These are phyloP conservation scores for Geotrichum klebahnii DNA, from an alignment of 1,139 yeast species.

Conservation along the genomic window DNA sequence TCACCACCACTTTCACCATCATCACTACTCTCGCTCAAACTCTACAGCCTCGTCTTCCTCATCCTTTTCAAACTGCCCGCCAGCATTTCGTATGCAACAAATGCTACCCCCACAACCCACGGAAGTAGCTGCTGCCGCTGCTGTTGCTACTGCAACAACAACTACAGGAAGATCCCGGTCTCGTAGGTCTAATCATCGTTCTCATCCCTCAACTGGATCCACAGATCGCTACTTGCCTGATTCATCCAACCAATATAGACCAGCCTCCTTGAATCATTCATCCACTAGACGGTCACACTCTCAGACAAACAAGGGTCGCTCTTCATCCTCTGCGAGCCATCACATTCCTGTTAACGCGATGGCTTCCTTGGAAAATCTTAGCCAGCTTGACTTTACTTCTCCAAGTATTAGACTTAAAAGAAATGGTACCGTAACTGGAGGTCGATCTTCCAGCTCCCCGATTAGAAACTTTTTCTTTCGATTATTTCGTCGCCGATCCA, in stretches of 20 bases:
- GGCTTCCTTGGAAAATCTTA: slow-evolving; percentile 9
- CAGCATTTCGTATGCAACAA: neutral
- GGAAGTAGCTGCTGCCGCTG: slow-evolving; percentile 10
- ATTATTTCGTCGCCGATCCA: slow-evolving; percentile 8
- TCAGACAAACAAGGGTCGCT: neutral
- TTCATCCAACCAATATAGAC: neutral
- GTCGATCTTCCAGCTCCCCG: neutral
- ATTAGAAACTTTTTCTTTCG: slow-evolving; percentile 9
- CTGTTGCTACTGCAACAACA: slow-evolving; percentile 5
- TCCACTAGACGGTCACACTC: neutral
- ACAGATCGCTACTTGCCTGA: too few species aligned
- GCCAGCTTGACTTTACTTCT: slow-evolving; percentile 2
- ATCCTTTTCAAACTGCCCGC: slow-evolving; percentile 14
- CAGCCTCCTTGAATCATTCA: too few species aligned
- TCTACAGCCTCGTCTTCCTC: slow-evolving; percentile 10
- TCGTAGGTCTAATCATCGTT: neutral
- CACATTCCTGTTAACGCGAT: neutral
- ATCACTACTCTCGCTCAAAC: slow-evolving; percentile 7
- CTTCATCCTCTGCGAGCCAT: neutral
- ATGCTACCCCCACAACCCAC: slow-evolving; percentile 4
- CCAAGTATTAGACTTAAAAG: neutral
- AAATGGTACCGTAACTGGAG: neutral
- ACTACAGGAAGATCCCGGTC: neutral
- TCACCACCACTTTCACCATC: slow-evolving; percentile 12
- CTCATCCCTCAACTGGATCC: too few species aligned